Percentiles rank a stretch among this genome's conserved stretches.
phyloP scores from a whole-genome alignment of 495 filamentous ascomycete species.

The Neurospora tetrasperma region DNA sequence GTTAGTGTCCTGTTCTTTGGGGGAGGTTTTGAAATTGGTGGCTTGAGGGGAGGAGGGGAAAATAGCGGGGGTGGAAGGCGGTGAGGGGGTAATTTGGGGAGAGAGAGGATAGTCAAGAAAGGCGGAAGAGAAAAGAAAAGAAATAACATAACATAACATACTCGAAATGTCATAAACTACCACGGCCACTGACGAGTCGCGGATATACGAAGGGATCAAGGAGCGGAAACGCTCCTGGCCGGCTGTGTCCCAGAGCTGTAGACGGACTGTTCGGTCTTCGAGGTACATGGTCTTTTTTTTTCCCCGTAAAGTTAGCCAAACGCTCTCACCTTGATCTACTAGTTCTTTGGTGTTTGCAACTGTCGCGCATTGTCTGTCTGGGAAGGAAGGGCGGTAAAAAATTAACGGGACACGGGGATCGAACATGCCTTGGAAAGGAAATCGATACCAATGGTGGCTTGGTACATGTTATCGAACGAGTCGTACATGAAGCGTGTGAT shows the following conservation, averaged over 20 bases:
- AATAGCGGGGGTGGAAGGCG: background rate
- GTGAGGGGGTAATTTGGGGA: background rate
- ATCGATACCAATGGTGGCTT: conserved; percentile 98
- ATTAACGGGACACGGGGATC: too few relatives aligned
- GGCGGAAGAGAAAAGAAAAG: background rate
- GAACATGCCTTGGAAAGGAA: conserved; percentile 84
- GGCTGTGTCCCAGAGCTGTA: conserved; percentile 97
- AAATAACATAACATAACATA: conserved; percentile 26
- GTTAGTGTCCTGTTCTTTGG: conserved; percentile 8
- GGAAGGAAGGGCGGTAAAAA: background rate
- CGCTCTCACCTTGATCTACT: too few relatives aligned
- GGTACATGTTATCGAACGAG: conserved; percentile 99
- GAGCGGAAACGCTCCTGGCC: conserved; percentile 96
- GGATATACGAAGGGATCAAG: conserved; percentile 94
- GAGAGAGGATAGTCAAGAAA: background rate
- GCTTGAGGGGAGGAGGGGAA: background rate
- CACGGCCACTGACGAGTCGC: conserved; percentile 91
- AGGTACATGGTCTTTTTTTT: conserved; percentile 80
- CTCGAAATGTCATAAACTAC: conserved; percentile 99
- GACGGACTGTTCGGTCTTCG: conserved; percentile 91
- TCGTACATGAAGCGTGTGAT: conserved; percentile 99
- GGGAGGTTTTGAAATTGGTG: background rate
- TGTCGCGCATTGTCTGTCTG: background rate
- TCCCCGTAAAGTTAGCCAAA: too few relatives aligned
- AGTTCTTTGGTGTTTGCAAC: background rate